Evolutionary conservation across 1,284 basidiomycete genomes (phyloP).

Genomic region (Anthracocystis walkeri): DNA sequence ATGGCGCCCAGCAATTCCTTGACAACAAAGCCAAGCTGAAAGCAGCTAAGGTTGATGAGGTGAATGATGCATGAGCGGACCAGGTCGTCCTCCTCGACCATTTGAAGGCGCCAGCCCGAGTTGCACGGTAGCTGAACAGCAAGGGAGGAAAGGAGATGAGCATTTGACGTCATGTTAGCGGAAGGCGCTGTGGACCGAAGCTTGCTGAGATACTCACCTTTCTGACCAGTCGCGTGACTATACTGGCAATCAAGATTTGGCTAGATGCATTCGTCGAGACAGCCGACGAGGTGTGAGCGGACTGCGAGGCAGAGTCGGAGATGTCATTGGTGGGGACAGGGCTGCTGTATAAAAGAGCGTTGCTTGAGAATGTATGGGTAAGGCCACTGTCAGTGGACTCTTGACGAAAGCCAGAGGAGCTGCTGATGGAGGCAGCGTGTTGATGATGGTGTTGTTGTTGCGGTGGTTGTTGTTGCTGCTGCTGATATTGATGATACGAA

Average conservation of each 20-base stretch:
- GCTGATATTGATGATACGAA: constrained; percentile 14
- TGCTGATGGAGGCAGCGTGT: constrained; percentile 31
- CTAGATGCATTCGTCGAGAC: constrained; percentile 39
- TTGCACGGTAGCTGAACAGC: constrained; percentile 54
- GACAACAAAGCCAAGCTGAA: constrained; percentile 55
- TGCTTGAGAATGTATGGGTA: constrained; percentile 29
- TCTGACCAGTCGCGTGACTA: constrained; percentile 62
- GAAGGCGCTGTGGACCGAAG: neutral
- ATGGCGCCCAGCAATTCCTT: constrained; percentile 58
- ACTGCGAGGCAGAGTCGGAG: constrained; percentile 15
- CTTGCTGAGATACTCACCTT: constrained; percentile 15
- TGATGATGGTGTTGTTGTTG: constrained; percentile 20
- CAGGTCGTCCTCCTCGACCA: constrained; percentile 60
- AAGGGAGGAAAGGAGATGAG: neutral
- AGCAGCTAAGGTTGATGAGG: constrained; percentile 60
- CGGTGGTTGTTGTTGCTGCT: constrained; percentile 12
- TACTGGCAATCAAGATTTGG: constrained; percentile 57
- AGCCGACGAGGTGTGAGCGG: constrained; percentile 6
- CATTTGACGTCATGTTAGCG: neutral
- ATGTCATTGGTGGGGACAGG: constrained; percentile 20
- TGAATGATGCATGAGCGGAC: constrained; percentile 59
- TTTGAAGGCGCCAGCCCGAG: constrained; percentile 53
- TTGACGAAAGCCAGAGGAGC: constrained; percentile 26
- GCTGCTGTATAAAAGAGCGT: constrained; percentile 24
- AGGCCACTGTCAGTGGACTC: constrained; percentile 36